Evolutionary conservation across 768 basidiomycete species (phyloP), one percentile per base, ranked within the genome.

Genomic region (Mycena olivaceomarginata): DNA sequence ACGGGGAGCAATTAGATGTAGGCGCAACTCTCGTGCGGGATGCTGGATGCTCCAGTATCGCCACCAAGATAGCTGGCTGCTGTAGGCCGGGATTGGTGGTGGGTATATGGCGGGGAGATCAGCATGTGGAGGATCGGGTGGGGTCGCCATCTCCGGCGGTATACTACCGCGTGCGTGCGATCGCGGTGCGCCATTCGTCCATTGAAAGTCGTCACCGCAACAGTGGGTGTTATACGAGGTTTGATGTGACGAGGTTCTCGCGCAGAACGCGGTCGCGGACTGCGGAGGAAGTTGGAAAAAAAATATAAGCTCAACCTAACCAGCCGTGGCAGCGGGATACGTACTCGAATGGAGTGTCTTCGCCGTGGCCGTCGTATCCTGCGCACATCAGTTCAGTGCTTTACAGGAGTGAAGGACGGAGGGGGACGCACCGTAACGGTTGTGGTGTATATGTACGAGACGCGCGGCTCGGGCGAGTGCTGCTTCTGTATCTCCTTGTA

Each of bases 401-500:
- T 22, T 68, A 22, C 48, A 62, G 64, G 15, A 53, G 56, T n/a
- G n/a, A 63, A 13, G 48, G 48, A 51, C 69, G 73, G 41, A 63
- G 7, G 87, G 63, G 16, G 15, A 25, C 90, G 76, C 83, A 94
- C 94, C 71, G 93, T 93, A 10, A 93, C 93, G 46, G 93, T 93
- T 0, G 94, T 95, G 3, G 92, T 85, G 80, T 93, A 94, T 45
- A 93, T 92, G 82, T 94, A 94, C 45, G 90, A 88, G 11, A 89
- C 85, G 15, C 94, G 89, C 8, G 86, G 86, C 73, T 89, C 86
- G 11, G 93, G 92, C 2, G 93, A 94, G 70, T 86, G 84, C 25
- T 92, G 86, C 67, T 89, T 90, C 76, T 90, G 90, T 6, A 94
- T 93, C 53, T 93, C 92, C 79, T 90, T 93, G 83, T 95, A 95